Percentiles rank a stretch among this genome's conserved stretches.
Conservation (phyloP, 495 filamentous ascomycete species). For the Aspergillus biplanus region DNA sequence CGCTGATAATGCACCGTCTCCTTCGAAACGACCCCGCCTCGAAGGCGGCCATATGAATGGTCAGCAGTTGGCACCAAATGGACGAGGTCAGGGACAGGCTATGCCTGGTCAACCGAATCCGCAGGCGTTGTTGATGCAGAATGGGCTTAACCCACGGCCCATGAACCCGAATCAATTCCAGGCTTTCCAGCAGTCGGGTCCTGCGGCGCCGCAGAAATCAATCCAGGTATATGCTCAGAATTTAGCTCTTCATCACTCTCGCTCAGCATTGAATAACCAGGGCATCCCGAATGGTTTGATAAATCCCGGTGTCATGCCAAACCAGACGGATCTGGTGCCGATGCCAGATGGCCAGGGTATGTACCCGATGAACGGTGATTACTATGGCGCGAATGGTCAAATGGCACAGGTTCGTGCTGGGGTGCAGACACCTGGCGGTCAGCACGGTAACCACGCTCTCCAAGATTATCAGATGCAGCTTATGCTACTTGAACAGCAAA, state of each 20-base stretch:
- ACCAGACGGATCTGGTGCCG: conserved; percentile 81
- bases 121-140: conserved; percentile 70
- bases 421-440: conserved; percentile 54
- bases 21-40: conserved; percentile 87
- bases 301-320: conserved; percentile 59
- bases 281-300: conserved; percentile 73
- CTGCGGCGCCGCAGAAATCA: conserved; percentile 73
- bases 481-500: conserved; percentile 98
- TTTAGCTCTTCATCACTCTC: conserved; percentile 75
- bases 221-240: conserved; percentile 85
- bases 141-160: conserved; percentile 73
- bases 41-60: conserved; percentile 74
- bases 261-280: conserved; percentile 62
- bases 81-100: conserved; percentile 69
- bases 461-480: conserved; percentile 99
- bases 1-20: conserved; percentile 87
- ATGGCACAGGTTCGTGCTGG: conserved; percentile 59
- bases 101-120: conserved; percentile 71
- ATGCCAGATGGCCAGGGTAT: conserved; percentile 66
- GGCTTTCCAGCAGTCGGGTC: conserved; percentile 62
- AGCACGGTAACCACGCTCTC: conserved; percentile 84
- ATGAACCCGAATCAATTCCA: conserved; percentile 79
- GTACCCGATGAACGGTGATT: conserved; percentile 60
- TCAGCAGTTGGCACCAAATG: conserved; percentile 79
- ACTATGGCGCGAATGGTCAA: conserved; percentile 66